Evolutionary conservation across 331 rosid genomes (phyloP).

Genomic region (Malus hybrid): DNA sequence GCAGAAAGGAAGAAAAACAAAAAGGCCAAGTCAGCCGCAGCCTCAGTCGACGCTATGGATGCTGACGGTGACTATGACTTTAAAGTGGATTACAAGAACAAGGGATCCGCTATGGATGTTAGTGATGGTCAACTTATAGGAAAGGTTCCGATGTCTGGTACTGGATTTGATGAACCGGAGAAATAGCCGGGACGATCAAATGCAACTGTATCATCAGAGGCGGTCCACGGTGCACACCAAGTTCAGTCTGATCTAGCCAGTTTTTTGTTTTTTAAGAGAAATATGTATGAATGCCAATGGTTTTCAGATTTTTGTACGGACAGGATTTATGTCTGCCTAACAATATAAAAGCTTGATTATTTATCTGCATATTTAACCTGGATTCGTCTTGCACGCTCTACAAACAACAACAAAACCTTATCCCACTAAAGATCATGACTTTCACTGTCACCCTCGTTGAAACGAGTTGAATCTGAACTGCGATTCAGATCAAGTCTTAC

Average conservation of each 20-base stretch:
- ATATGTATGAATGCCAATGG: not conserved
- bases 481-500: too few relatives aligned
- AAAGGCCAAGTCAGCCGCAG: constrained; percentile 38
- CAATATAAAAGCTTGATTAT: not conserved
- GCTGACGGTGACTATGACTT: constrained; percentile 78
- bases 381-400: not conserved
- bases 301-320: not conserved
- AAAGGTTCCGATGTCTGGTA: constrained; percentile 34
- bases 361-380: not conserved
- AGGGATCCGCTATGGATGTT: constrained; percentile 45
- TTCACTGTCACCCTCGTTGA: too few relatives aligned
- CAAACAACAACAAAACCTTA: too few relatives aligned
- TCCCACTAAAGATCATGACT: too few relatives aligned
- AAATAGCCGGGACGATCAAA: not conserved
- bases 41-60: constrained; percentile 48
- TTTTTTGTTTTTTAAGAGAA: not conserved
- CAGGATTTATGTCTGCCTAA: not conserved
- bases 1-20: constrained; percentile 81
- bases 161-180: constrained; percentile 22
- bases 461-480: too few relatives aligned
- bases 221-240: not conserved
- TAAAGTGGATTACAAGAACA: constrained; percentile 62
- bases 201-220: not conserved
- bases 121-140: constrained; percentile 19
- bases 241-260: not conserved